These are phyloP conservation scores for Globisporangium mamillatum DNA, from an alignment of 352 stramenopile species.

Conservation along the genomic window DNA sequence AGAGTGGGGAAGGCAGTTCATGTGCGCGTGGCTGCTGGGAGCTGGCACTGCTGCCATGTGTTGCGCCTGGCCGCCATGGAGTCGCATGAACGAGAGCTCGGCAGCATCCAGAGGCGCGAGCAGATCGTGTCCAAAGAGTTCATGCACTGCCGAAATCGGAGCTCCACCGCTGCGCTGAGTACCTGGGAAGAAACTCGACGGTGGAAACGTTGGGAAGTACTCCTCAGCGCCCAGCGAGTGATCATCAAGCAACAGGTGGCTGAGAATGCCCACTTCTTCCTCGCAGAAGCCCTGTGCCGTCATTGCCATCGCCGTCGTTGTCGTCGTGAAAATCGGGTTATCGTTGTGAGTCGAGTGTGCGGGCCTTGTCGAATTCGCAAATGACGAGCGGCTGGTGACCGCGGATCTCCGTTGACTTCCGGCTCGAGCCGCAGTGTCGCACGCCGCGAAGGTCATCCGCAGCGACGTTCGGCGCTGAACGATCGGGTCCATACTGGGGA, in stretches of 20 bases:
- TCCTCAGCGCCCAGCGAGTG: slow-evolving; percentile 2
- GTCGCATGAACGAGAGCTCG: not conserved
- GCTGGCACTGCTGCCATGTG: not conserved
- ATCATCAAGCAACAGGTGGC: slow-evolving; percentile 8
- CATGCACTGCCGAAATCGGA: not conserved
- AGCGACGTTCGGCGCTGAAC: not conserved
- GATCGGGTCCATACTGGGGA: not conserved
- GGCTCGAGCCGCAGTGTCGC: not conserved
- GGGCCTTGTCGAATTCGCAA: not conserved
- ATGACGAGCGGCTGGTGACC: not conserved
- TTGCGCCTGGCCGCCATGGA: not conserved
- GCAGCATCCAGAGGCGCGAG: slow-evolving; percentile 5
- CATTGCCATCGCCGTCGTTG: not conserved
- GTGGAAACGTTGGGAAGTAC: slow-evolving; percentile 6
- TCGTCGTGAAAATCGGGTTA: not conserved
- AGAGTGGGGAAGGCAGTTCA: not conserved
- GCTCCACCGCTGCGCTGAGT: not conserved
- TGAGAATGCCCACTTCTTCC: slow-evolving; percentile 17
- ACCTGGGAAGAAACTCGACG: not conserved
- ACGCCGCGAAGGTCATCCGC: not conserved
- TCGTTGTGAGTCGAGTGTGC: not conserved
- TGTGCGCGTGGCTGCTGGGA: slow-evolving; percentile 3
- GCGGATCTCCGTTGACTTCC: not conserved
- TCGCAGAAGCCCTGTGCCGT: slow-evolving; percentile 12
- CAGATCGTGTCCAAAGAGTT: not conserved